Conservation (phyloP, 805 yeast genomes). For the Lipomyces lipofer region DNA sequence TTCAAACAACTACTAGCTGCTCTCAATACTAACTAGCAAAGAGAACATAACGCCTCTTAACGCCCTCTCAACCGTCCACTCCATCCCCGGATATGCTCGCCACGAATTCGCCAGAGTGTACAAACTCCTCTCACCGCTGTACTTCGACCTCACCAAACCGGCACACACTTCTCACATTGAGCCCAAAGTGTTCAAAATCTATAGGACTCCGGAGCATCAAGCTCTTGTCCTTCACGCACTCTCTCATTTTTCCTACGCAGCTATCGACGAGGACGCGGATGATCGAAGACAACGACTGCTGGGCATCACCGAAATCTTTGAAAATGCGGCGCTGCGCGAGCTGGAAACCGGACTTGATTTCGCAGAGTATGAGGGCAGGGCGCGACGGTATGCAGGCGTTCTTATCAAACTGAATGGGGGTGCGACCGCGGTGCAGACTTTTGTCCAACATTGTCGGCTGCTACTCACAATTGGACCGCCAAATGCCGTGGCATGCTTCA, state of each 20-base stretch:
- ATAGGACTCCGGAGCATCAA: constrained; percentile 54
- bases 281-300: constrained; percentile 45
- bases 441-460: constrained; percentile 31
- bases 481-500: constrained; percentile 17
- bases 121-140: constrained; percentile 46
- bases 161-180: constrained; percentile 42
- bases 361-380: constrained; percentile 46
- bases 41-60: constrained; percentile 39
- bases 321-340: constrained; percentile 68
- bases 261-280: constrained; percentile 41
- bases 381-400: constrained; percentile 40
- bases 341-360: constrained; percentile 58
- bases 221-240: constrained; percentile 49
- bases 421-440: constrained; percentile 38
- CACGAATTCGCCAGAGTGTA: constrained; percentile 45
- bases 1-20: neutral
- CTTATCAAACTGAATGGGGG: constrained; percentile 41
- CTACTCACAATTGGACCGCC: constrained; percentile 17
- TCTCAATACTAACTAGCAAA: neutral
- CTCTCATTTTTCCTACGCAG: constrained; percentile 41
- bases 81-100: constrained; percentile 41
- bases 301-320: constrained; percentile 65
- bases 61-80: constrained; percentile 41
- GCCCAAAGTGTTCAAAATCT: constrained; percentile 50
- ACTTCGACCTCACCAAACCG: constrained; percentile 48